phyloP scores from a whole-genome alignment of 768 basidiomycete genomes.

The Gymnopilus junonius region DNA sequence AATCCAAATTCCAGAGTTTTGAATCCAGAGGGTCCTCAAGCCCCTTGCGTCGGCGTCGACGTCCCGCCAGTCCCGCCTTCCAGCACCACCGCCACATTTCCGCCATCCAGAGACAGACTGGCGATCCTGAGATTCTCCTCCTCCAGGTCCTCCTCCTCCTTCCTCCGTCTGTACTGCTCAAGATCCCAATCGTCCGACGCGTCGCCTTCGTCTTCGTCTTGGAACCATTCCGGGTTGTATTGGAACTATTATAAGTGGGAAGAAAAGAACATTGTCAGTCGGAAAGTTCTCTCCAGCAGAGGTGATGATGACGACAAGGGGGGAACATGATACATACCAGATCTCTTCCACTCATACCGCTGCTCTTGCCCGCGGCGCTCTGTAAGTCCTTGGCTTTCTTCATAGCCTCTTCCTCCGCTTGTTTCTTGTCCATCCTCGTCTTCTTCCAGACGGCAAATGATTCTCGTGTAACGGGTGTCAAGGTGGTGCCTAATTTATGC shows the following conservation, averaged over 20 bases:
- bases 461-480: conserved; percentile 94
- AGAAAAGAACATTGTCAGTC: no score
- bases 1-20: no score
- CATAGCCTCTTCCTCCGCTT: conserved; percentile 82
- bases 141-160: conserved; percentile 62
- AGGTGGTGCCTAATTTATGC: conserved; percentile 88
- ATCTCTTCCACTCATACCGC: conserved; percentile 95
- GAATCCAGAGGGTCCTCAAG: no score
- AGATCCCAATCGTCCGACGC: conserved; percentile 63
- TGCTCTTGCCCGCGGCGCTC: conserved; percentile 84
- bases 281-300: no score
- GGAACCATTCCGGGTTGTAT: conserved; percentile 95
- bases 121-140: conserved; percentile 59
- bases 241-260: conserved; percentile 65
- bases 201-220: conserved; percentile 67
- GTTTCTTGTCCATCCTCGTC: conserved; percentile 93
- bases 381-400: conserved; percentile 84
- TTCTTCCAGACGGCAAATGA: conserved; percentile 95
- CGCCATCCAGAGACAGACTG: conserved; percentile 35
- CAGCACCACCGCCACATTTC: background rate
- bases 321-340: conserved; percentile 56
- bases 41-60: no score
- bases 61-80: background rate
- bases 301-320: no score
- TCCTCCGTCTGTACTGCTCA: conserved; percentile 59